These are phyloP conservation scores for Rhynchosporium graminicola DNA, from an alignment of 2,329 filamentous ascomycete species.

Conservation along the genomic window DNA sequence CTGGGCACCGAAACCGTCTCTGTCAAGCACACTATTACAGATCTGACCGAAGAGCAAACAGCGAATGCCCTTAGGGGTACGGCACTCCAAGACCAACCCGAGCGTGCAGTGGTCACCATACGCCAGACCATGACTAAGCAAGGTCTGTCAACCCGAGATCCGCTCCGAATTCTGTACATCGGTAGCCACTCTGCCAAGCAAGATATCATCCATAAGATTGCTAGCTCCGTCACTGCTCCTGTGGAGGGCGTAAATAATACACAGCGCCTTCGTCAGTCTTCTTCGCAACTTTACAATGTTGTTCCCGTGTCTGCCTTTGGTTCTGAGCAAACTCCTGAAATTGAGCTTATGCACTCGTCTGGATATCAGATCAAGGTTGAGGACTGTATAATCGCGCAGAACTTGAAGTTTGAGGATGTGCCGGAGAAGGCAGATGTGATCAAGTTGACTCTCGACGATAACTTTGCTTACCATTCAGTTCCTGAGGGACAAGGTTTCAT, in stretches of 20 bases:
- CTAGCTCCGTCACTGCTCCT: slow-evolving; percentile 50
- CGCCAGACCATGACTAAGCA: slow-evolving; percentile 52
- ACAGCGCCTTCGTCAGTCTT: slow-evolving; percentile 38
- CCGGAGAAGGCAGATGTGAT: slow-evolving; percentile 45
- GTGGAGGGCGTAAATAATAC: slow-evolving; percentile 39
- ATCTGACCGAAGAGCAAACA: slow-evolving; percentile 47
- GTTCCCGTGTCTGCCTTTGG: slow-evolving; percentile 53
- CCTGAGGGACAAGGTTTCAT: slow-evolving; percentile 42
- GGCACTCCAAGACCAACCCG: slow-evolving; percentile 41
- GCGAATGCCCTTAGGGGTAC: slow-evolving; percentile 41
- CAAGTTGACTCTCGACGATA: slow-evolving; percentile 43
- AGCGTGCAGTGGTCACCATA: slow-evolving; percentile 46
- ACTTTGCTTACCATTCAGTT: slow-evolving; percentile 42
- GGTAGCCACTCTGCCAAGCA: slow-evolving; percentile 46
- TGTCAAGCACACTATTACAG: slow-evolving; percentile 50
- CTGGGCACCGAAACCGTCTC: slow-evolving; percentile 45
- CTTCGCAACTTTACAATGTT: slow-evolving; percentile 52
- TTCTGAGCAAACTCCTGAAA: slow-evolving; percentile 48
- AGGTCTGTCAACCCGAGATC: slow-evolving; percentile 48
- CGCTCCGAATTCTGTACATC: slow-evolving; percentile 52
- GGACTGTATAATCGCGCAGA: slow-evolving; percentile 47
- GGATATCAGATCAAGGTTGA: slow-evolving; percentile 54
- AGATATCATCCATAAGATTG: slow-evolving; percentile 50
- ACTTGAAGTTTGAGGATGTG: slow-evolving; percentile 37
- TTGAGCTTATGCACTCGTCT: slow-evolving; percentile 54